Conservation (phyloP, 805 yeast species). For the Ogataea nakhonphanomensis region DNA sequence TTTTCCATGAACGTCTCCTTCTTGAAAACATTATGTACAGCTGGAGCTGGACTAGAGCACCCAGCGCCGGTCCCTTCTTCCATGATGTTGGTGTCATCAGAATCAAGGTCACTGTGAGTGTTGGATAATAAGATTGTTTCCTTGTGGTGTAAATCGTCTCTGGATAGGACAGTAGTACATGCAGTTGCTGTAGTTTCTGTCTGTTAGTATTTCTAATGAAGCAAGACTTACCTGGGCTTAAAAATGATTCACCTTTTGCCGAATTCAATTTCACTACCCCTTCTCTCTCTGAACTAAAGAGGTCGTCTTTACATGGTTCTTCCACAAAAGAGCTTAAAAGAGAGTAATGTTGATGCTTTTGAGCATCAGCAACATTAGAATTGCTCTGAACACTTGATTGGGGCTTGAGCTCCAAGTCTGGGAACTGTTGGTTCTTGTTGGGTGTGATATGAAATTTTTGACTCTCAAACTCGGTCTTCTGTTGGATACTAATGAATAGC, state of each 20-base stretch:
- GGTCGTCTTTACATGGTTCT: constrained; percentile 9
- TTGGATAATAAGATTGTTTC: not conserved
- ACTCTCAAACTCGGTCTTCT: constrained; percentile 11
- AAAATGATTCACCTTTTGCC: constrained; percentile 3
- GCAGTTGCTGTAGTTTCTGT: constrained; percentile 6
- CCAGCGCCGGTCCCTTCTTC: constrained; percentile 6
- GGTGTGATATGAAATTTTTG: constrained; percentile 15
- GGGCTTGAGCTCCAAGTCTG: constrained; percentile 17
- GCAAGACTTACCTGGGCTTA: constrained; percentile 6
- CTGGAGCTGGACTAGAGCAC: constrained; percentile 9
- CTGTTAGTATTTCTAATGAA: not conserved
- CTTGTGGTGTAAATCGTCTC: constrained; percentile 2
- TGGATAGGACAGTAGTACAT: constrained; percentile 11
- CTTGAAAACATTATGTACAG: not conserved
- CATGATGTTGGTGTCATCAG: constrained; percentile 9
- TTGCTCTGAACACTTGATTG: constrained; percentile 8
- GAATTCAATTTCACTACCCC: not conserved
- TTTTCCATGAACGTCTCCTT: not conserved
- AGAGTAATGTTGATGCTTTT: constrained; percentile 6
- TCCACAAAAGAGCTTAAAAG: constrained; percentile 20
- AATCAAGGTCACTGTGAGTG: constrained; percentile 9
- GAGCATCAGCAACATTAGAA: not conserved
- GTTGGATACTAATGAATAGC: constrained; percentile 14
- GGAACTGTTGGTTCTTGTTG: constrained; percentile 13
- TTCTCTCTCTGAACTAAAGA: not conserved